A percentile compares a stretch with the other conserved stretches of the same genome.
These are phyloP conservation scores for Aspergillus carlsbadensis DNA, from an alignment of 495 filamentous ascomycete species.

Conservation along the genomic window DNA sequence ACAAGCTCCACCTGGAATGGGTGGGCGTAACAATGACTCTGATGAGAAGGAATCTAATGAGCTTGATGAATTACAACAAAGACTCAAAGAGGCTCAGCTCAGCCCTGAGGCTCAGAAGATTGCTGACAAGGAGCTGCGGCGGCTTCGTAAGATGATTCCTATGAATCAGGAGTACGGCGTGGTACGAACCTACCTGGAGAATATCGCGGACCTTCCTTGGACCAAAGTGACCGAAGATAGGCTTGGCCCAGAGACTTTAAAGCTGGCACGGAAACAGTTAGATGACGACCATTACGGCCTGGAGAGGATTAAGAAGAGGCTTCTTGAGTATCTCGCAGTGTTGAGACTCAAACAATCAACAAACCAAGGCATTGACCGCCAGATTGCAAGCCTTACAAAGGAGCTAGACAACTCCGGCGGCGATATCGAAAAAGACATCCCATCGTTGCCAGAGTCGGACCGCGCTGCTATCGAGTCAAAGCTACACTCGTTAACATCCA, in stretches of 20 bases:
- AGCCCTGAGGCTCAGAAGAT: conserved; percentile 77
- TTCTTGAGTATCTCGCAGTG: conserved; percentile 95
- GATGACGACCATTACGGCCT: conserved; percentile 97
- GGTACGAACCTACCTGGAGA: conserved; percentile 91
- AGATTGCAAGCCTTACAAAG: conserved; percentile 66
- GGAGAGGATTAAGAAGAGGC: conserved; percentile 94
- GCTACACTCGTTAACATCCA: conserved; percentile 67
- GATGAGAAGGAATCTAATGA: conserved; percentile 78
- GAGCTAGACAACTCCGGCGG: conserved; percentile 48
- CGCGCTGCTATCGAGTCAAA: conserved; percentile 53
- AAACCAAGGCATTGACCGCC: conserved; percentile 74
- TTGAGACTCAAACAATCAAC: conserved; percentile 88
- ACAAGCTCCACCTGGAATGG: conserved; percentile 49
- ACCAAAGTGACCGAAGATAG: conserved; percentile 80
- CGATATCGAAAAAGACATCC: conserved; percentile 40
- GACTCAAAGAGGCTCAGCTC: conserved; percentile 76
- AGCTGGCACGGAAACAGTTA: conserved; percentile 80
- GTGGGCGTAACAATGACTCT: conserved; percentile 46
- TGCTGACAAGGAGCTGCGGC: conserved; percentile 82
- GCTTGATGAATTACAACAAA: conserved; percentile 88
- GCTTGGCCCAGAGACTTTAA: conserved; percentile 77
- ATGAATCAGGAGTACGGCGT: conserved; percentile 94
- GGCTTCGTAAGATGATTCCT: conserved; percentile 92
- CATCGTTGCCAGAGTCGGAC: conserved; percentile 39
- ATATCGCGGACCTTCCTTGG: conserved; percentile 93